Percentiles rank a stretch among this genome's conserved stretches.
Evolutionary conservation across 2,329 filamentous ascomycete species (phyloP).

Genomic region (Teratosphaeria gauchensis): DNA sequence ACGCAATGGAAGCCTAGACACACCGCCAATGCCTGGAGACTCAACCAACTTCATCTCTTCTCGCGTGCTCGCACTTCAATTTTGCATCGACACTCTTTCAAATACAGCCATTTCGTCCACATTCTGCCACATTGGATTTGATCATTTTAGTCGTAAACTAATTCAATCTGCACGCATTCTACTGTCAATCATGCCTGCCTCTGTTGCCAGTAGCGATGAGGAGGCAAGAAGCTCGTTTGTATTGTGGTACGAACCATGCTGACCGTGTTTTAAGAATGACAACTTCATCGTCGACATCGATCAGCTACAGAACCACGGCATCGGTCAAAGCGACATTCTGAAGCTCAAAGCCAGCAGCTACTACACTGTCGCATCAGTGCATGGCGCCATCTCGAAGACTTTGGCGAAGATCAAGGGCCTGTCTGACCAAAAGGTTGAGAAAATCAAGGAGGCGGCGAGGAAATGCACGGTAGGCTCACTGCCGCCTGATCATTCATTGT

Average conservation of each 20-base stretch:
- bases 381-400: conserved; percentile 49
- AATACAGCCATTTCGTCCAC: neutral
- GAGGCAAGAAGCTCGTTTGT: conserved; percentile 36
- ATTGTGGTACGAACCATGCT: neutral
- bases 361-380: conserved; percentile 54
- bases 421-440: conserved; percentile 61
- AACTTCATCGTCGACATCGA: conserved; percentile 57
- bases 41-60: neutral
- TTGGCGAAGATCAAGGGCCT: conserved; percentile 60
- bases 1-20: neutral
- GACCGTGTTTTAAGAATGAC: conserved; percentile 28
- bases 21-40: neutral
- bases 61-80: neutral
- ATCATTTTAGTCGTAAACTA: neutral
- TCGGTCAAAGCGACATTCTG: conserved; percentile 54
- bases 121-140: neutral
- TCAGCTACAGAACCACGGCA: conserved; percentile 55
- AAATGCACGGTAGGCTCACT: conserved; percentile 45
- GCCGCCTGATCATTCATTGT: neutral
- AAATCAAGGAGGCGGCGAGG: conserved; percentile 57
- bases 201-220: conserved; percentile 44
- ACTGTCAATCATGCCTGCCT: conserved; percentile 39
- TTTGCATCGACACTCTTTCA: neutral
- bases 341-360: conserved; percentile 56
- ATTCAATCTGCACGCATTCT: neutral